Evolutionary conservation across 225 moss, liverwort and hornwort species (phyloP).

Genomic region (Anthoceros angustus): DNA sequence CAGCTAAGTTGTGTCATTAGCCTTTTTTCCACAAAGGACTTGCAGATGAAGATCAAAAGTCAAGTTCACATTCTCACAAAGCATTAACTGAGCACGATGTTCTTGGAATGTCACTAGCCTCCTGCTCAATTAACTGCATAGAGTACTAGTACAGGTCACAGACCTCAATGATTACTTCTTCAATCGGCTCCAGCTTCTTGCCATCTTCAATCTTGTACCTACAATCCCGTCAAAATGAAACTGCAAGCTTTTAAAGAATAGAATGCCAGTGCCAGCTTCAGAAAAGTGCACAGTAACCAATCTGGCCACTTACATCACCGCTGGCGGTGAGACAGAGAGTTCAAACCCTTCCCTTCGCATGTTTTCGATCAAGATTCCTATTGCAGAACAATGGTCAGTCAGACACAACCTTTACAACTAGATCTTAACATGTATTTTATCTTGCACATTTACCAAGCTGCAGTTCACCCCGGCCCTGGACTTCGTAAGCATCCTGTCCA

Average conservation of each 20-base stretch:
- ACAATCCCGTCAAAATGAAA: not conserved
- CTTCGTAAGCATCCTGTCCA: conserved; percentile 89
- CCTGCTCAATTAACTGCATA: no score
- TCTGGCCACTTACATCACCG: conserved; percentile 40
- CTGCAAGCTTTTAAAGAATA: not conserved
- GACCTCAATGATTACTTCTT: conserved; percentile 90
- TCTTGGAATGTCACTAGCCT: no score
- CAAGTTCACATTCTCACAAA: not conserved
- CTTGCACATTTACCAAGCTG: conserved; percentile 45
- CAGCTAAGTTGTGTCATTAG: no score
- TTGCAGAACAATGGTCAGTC: not conserved
- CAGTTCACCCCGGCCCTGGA: conserved; percentile 90
- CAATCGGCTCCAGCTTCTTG: conserved; percentile 82
- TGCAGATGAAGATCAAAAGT: not conserved
- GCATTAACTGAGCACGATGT: no score
- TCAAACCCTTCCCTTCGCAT: conserved; percentile 96
- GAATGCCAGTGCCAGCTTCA: no score
- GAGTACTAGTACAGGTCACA: not conserved
- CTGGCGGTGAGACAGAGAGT: conserved; percentile 89
- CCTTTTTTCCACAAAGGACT: not conserved
- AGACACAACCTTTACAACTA: not conserved
- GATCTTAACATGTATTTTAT: not conserved
- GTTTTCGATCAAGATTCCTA: conserved; percentile 70
- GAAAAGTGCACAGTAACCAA: not conserved
- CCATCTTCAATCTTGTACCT: conserved; percentile 71